phyloP scores from a whole-genome alignment of 768 basidiomycete genomes.

The Boletus bicolor region DNA sequence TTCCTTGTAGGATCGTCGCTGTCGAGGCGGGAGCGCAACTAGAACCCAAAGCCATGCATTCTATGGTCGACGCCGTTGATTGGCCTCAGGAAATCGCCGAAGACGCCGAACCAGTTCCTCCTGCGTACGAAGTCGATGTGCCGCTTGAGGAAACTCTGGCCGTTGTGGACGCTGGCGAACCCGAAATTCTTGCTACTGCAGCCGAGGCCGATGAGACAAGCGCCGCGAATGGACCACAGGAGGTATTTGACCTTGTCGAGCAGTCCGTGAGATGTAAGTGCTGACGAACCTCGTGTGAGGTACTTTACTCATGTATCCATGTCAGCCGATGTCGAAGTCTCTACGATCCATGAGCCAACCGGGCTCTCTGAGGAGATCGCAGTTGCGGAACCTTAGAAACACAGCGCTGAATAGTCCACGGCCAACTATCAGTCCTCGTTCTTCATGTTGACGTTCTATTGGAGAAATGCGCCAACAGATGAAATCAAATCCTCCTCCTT shows the following conservation, averaged over 20 bases:
- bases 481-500: neutral
- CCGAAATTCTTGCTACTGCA: neutral
- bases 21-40: neutral
- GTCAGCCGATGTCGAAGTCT: neutral
- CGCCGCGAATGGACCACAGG: neutral
- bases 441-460: neutral
- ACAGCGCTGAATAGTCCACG: neutral
- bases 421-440: neutral
- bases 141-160: neutral
- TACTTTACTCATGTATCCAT: neutral
- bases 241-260: neutral
- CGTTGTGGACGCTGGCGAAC: neutral
- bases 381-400: conserved; percentile 1
- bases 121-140: neutral
- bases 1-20: neutral
- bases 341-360: neutral
- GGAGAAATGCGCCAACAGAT: neutral
- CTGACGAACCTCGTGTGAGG: neutral
- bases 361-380: neutral
- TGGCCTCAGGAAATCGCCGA: neutral
- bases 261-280: conserved; percentile 10
- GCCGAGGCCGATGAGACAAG: neutral
- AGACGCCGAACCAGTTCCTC: neutral
- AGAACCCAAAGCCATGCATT: neutral
- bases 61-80: neutral